Conservation (phyloP, 345 rosid species). For the Reutealis trisperma region DNA sequence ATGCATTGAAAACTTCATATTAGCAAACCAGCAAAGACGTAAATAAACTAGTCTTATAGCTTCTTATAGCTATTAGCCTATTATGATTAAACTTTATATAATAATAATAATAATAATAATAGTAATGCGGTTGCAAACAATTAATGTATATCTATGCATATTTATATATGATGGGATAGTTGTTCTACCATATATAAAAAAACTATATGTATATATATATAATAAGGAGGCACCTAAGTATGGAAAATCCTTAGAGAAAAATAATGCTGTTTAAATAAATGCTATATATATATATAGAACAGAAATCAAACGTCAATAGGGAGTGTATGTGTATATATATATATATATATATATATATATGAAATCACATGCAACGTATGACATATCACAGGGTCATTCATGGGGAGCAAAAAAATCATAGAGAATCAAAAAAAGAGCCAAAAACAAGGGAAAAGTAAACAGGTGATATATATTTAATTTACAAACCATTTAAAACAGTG, state of each 20-base stretch:
- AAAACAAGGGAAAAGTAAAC: conserved; percentile 31
- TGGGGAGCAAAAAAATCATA: conserved; percentile 60
- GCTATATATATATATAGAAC: background rate
- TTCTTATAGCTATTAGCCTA: too few species aligned
- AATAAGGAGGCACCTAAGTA: background rate
- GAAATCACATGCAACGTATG: conserved; percentile 38
- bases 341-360: conserved; percentile 10
- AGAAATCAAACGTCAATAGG: conserved; percentile 18
- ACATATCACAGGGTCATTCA: conserved; percentile 42
- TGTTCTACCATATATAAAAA: background rate
- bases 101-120: too few species aligned
- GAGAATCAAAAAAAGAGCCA: conserved; percentile 48
- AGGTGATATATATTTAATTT: conserved; percentile 33
- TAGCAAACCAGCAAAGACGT: too few species aligned
- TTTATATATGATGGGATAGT: background rate
- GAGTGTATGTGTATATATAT: background rate
- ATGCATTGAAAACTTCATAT: too few species aligned
- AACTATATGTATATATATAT: background rate
- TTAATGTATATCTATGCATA: too few species aligned
- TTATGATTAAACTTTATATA: too few species aligned
- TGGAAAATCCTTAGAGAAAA: background rate
- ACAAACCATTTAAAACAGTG: conserved; percentile 30
- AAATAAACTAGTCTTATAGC: too few species aligned
- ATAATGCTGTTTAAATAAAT: background rate
- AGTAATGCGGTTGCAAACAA: too few species aligned